Conservation (phyloP, 495 filamentous ascomycete species). For the Penicillium riverlandense region DNA sequence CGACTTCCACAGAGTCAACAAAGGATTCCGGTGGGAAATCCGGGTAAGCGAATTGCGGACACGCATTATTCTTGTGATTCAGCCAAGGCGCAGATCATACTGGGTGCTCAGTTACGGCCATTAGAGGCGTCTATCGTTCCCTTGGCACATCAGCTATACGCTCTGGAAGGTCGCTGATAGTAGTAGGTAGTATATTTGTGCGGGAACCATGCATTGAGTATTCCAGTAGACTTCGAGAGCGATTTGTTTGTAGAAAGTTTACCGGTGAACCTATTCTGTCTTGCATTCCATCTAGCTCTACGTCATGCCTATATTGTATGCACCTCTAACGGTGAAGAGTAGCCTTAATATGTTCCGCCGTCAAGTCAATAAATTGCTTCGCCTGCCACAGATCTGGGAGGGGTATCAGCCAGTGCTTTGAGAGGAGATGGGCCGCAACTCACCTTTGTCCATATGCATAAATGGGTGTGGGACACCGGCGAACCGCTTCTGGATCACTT, state of each 20-base stretch:
- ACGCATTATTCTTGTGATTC: constrained; percentile 24
- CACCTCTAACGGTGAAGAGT: constrained; percentile 7
- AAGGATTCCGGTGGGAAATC: constrained; percentile 14
- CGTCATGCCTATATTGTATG: too few relatives aligned
- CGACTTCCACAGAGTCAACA: constrained; percentile 12
- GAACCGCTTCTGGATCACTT: constrained; percentile 41
- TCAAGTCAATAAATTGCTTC: constrained; percentile 20
- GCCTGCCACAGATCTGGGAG: constrained; percentile 20
- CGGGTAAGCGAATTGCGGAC: constrained; percentile 13
- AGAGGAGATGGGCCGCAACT: not conserved
- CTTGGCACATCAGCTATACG: constrained; percentile 17
- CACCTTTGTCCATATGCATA: constrained; percentile 34
- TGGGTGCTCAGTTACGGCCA: constrained; percentile 11
- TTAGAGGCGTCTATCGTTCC: constrained; percentile 14
- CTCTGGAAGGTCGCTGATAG: constrained; percentile 1
- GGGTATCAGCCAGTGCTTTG: not conserved
- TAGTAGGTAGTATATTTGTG: not conserved
- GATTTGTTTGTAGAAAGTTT: too few relatives aligned
- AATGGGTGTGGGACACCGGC: constrained; percentile 42
- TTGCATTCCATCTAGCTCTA: too few relatives aligned
- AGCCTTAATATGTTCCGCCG: constrained; percentile 16
- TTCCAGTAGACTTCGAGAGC: too few relatives aligned
- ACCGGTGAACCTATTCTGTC: too few relatives aligned
- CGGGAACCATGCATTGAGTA: too few relatives aligned
- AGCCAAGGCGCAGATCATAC: constrained; percentile 6